phyloP scores from a whole-genome alignment of 108 stramenopile genomes.

The Halocafeteria seosinensis region DNA sequence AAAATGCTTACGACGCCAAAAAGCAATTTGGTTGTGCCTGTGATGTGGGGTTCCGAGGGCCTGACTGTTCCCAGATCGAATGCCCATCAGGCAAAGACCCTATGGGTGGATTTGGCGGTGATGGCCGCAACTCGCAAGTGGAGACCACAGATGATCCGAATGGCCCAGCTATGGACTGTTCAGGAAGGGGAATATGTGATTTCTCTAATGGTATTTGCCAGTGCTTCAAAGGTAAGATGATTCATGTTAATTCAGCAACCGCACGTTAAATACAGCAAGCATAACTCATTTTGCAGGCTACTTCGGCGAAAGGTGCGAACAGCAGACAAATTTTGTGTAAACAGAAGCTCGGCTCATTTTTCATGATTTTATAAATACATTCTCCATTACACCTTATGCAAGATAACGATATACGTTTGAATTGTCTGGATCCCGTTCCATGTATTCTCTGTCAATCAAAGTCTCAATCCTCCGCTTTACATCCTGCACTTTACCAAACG shows the following conservation, averaged over 20 bases:
- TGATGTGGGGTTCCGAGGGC: constrained; percentile 44
- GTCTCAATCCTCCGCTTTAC: too few relatives aligned
- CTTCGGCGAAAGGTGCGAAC: constrained; percentile 11
- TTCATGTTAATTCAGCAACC: too few relatives aligned
- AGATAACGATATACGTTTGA: too few relatives aligned
- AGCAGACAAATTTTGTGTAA: constrained; percentile 16
- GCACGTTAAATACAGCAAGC: too few relatives aligned
- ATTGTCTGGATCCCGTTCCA: too few relatives aligned
- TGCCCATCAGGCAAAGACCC: constrained; percentile 58
- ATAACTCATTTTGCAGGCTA: too few relatives aligned
- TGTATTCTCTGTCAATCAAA: too few relatives aligned
- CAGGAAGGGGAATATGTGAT: constrained; percentile 24
- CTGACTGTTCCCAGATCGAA: constrained; percentile 38
- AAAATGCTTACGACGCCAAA: constrained; percentile 44
- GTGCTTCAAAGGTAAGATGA: constrained; percentile 35
- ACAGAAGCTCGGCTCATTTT: background rate
- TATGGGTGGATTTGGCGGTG: constrained; percentile 44
- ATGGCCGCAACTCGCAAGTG: constrained; percentile 16
- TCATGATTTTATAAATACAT: background rate
- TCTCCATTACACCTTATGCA: background rate
- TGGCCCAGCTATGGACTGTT: constrained; percentile 17
- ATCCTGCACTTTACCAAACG: too few relatives aligned
- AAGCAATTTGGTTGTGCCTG: constrained; percentile 54
- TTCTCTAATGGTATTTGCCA: constrained; percentile 18
- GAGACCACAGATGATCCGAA: constrained; percentile 24